A percentile compares a stretch with the other conserved stretches of the same genome.
phyloP scores from a whole-genome alignment of 495 filamentous ascomycete genomes.

The Endocarpon pusillum region DNA sequence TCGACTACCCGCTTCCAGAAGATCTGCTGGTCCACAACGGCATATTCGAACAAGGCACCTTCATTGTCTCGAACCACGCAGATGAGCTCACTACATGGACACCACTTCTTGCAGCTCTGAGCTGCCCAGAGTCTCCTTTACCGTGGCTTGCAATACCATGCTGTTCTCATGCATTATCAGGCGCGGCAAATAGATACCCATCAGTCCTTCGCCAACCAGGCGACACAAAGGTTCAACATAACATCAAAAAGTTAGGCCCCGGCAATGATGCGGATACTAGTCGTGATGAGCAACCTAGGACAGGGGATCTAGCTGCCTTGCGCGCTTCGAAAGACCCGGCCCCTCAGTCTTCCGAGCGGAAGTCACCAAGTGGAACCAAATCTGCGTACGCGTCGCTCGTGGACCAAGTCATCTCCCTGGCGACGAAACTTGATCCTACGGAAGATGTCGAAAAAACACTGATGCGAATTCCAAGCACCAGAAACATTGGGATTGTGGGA shows the following conservation, averaged over 20 bases:
- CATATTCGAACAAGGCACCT: constrained; percentile 55
- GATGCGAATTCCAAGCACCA: constrained; percentile 74
- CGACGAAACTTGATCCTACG: constrained; percentile 48
- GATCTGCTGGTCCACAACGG: constrained; percentile 40
- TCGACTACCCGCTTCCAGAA: neutral
- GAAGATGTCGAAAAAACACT: constrained; percentile 61
- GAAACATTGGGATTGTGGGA: constrained; percentile 73
- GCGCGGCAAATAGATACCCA: constrained; percentile 53
- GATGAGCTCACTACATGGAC: constrained; percentile 96
- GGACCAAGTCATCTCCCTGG: constrained; percentile 48
- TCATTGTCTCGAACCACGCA: constrained; percentile 92
- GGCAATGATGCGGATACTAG: neutral
- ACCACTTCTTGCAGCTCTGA: constrained; percentile 64
- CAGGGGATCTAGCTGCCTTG: constrained; percentile 27
- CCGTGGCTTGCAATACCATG: constrained; percentile 89
- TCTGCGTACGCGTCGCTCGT: constrained; percentile 62
- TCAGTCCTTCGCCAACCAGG: constrained; percentile 23
- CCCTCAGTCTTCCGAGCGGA: constrained; percentile 12
- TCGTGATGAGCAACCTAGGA: neutral
- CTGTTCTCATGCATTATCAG: constrained; percentile 76
- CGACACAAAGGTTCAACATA: neutral
- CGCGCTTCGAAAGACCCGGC: constrained; percentile 23
- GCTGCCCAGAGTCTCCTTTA: constrained; percentile 28
- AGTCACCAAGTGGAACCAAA: constrained; percentile 12
- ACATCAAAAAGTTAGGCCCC: neutral